Evolutionary conservation across 768 basidiomycete species (phyloP).

Genomic region (Filobasidium floriforme): DNA sequence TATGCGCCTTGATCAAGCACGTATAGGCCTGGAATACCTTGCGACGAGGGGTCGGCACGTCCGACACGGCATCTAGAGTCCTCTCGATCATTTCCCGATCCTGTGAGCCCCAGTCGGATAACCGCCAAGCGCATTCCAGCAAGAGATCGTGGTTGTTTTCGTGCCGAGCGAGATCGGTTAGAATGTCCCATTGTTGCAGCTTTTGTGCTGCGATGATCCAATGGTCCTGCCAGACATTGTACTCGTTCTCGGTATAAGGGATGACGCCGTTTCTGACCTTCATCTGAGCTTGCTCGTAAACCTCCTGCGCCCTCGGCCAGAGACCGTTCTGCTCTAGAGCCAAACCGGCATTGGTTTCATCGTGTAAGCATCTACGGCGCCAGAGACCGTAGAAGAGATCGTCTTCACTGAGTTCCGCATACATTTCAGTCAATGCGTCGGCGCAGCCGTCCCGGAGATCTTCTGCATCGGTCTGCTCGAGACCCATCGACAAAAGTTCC

Average conservation of each 20-base stretch:
- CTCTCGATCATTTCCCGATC: slow-evolving; percentile 63
- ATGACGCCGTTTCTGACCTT: slow-evolving; percentile 72
- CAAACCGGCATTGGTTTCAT: slow-evolving; percentile 75
- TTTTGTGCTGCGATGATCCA: slow-evolving; percentile 95
- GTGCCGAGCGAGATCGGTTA: slow-evolving; percentile 78
- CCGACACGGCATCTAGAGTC: slow-evolving; percentile 69
- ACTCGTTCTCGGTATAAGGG: slow-evolving; percentile 89
- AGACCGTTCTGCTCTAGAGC: slow-evolving; percentile 93
- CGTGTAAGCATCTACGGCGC: slow-evolving; percentile 77
- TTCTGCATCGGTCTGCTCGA: slow-evolving; percentile 71
- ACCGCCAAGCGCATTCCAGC: slow-evolving; percentile 92
- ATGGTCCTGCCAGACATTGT: slow-evolving; percentile 98
- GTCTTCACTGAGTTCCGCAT: slow-evolving; percentile 90
- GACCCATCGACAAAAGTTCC: slow-evolving; percentile 73
- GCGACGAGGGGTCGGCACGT: slow-evolving; percentile 86
- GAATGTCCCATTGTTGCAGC: slow-evolving; percentile 92
- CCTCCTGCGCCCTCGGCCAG: slow-evolving; percentile 83
- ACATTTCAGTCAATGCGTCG: slow-evolving; percentile 88
- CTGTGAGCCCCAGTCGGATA: slow-evolving; percentile 71
- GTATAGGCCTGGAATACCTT: slow-evolving; percentile 96
- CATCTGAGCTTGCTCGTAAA: slow-evolving; percentile 83
- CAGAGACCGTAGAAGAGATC: slow-evolving; percentile 96
- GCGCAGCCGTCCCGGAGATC: slow-evolving; percentile 71
- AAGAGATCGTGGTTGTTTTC: slow-evolving; percentile 87
- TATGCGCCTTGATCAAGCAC: slow-evolving; percentile 75